These are phyloP conservation scores for Pythium volutum DNA, from an alignment of 352 stramenopile species.

Conservation along the genomic window DNA sequence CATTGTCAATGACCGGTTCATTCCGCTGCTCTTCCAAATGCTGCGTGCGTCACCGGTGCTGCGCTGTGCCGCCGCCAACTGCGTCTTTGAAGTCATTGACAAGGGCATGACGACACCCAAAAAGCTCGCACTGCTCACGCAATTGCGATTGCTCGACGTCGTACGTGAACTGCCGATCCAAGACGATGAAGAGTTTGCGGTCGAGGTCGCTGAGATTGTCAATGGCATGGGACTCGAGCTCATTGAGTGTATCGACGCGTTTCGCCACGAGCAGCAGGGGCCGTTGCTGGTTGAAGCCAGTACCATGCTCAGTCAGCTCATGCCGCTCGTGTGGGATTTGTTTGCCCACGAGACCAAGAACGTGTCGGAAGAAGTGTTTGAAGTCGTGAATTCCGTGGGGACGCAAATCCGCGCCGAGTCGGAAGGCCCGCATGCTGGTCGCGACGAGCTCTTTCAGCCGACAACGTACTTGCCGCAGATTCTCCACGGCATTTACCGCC, in stretches of 20 bases:
- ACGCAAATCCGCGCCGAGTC: constrained; percentile 64
- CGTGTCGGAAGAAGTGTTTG: constrained; percentile 85
- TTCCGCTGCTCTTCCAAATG: constrained; percentile 73
- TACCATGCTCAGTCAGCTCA: constrained; percentile 58
- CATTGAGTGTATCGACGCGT: constrained; percentile 75
- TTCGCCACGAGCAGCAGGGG: constrained; percentile 50
- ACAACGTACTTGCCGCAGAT: constrained; percentile 76
- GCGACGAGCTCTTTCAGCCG: constrained; percentile 65
- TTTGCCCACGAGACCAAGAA: constrained; percentile 82
- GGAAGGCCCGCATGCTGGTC: constrained; percentile 15
- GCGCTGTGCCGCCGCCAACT: constrained; percentile 73
- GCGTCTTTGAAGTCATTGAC: constrained; percentile 82
- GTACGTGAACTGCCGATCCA: constrained; percentile 55
- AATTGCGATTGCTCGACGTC: constrained; percentile 66
- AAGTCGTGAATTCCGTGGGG: constrained; percentile 77
- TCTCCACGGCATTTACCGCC: constrained; percentile 77
- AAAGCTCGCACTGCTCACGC: constrained; percentile 73
- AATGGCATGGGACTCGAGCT: constrained; percentile 80
- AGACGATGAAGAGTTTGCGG: constrained; percentile 78
- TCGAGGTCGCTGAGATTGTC: constrained; percentile 81
- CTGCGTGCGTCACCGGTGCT: constrained; percentile 54
- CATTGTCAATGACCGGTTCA: constrained; percentile 79
- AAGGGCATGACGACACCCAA: constrained; percentile 86
- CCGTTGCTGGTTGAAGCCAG: constrained; percentile 53
- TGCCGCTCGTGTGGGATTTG: constrained; percentile 79